Percentiles rank a stretch among this genome's conserved stretches.
These are phyloP conservation scores for Aspergillus tanneri DNA, from an alignment of 2,329 filamentous ascomycete genomes.

Conservation along the genomic window DNA sequence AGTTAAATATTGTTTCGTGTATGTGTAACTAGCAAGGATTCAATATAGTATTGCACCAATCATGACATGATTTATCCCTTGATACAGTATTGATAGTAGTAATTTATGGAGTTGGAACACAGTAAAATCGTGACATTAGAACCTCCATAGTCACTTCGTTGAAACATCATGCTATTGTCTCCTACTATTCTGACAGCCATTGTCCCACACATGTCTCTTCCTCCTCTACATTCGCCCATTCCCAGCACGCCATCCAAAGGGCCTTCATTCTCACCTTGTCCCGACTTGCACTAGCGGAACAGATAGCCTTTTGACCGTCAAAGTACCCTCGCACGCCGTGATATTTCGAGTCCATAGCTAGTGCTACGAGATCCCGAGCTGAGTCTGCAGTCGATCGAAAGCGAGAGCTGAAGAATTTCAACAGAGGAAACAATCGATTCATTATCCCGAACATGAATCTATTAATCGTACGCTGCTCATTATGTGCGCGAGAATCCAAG, in stretches of 20 bases:
- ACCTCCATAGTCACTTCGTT: too few species aligned
- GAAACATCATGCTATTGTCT: too few species aligned
- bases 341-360: conserved; percentile 17
- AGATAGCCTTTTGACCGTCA: conserved; percentile 8
- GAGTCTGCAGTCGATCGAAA: conserved; percentile 20
- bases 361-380: conserved; percentile 17
- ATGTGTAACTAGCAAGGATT: too few species aligned
- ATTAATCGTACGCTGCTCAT: conserved; percentile 13
- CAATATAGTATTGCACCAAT: too few species aligned
- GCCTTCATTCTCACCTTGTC: conserved; percentile 8
- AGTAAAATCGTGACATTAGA: too few species aligned
- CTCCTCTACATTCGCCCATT: conserved; percentile 14
- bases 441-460: conserved; percentile 11
- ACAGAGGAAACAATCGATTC: conserved; percentile 19
- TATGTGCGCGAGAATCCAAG: conserved; percentile 19
- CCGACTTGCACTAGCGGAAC: conserved; percentile 1
- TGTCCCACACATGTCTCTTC: too few species aligned
- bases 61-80: too few species aligned
- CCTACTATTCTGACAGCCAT: too few species aligned
- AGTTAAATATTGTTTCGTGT: too few species aligned
- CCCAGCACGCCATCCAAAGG: conserved; percentile 23
- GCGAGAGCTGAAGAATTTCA: conserved; percentile 15
- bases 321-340: conserved; percentile 18
- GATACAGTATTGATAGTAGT: too few species aligned
- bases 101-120: too few species aligned